phyloP scores from a whole-genome alignment of 352 stramenopile species.

The Blastocystis sp. region DNA sequence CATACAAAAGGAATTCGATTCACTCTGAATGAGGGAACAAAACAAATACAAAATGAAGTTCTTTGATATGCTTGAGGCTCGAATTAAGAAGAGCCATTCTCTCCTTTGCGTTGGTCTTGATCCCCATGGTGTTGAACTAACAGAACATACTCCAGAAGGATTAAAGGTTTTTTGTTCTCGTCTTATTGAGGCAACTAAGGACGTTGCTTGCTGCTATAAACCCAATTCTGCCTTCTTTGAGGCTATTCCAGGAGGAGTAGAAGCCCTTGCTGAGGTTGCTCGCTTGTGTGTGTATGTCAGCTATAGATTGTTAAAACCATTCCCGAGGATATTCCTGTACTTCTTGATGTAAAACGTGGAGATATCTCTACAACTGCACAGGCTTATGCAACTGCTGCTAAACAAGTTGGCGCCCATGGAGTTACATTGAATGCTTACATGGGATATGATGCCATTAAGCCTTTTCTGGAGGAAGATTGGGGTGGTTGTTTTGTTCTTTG shows the following conservation, averaged over 20 bases:
- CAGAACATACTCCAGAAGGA: conserved; percentile 79
- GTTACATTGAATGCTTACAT: conserved; percentile 97
- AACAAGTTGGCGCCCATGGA: conserved; percentile 85
- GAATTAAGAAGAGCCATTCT: conserved; percentile 85
- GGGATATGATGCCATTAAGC: conserved; percentile 92
- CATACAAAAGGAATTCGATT: not conserved
- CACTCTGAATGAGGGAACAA: not conserved
- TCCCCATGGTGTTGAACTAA: conserved; percentile 83
- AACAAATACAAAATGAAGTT: conserved; percentile 74
- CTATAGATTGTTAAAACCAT: conserved; percentile 73
- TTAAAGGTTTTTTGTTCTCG: conserved; percentile 88
- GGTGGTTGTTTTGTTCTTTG: conserved; percentile 93
- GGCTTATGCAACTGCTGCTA: conserved; percentile 88
- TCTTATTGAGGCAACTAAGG: conserved; percentile 89
- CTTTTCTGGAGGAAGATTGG: conserved; percentile 85
- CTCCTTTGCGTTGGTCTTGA: conserved; percentile 96
- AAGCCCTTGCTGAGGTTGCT: conserved; percentile 82
- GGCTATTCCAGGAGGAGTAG: conserved; percentile 79
- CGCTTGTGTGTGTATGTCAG: not conserved
- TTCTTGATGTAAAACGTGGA: conserved; percentile 95
- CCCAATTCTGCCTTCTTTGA: conserved; percentile 99
- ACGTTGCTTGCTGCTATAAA: conserved; percentile 91
- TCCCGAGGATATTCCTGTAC: conserved; percentile 85
- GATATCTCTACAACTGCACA: conserved; percentile 95
- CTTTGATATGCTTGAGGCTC: conserved; percentile 81